Conservation (phyloP, 345 rosid genomes). For the Eucalyptus sp. region DNA sequence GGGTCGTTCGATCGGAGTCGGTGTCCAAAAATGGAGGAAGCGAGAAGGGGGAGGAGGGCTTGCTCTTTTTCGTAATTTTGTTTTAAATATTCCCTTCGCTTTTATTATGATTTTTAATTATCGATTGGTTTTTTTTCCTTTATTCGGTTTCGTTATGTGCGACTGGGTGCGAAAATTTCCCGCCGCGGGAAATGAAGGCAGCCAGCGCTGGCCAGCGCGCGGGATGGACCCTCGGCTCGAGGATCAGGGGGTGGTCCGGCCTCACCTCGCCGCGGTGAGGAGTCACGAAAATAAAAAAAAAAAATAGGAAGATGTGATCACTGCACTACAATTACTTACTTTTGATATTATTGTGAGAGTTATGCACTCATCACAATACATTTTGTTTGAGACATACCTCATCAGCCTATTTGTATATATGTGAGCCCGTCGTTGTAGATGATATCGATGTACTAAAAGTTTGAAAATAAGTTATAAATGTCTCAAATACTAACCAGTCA, state of each 20-base stretch:
- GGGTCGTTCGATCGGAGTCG: background rate
- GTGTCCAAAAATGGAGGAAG: background rate
- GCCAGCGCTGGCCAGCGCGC: no score
- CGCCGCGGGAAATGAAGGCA: background rate
- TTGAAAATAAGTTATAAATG: rapidly evolving
- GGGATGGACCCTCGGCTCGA: background rate
- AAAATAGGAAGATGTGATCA: no score
- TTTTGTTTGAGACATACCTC: rapidly evolving
- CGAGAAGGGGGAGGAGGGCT: background rate
- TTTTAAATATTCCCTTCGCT: rapidly evolving
- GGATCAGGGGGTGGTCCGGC: background rate
- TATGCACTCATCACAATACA: no score
- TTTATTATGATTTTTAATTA: background rate
- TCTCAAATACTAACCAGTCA: rapidly evolving
- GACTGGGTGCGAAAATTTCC: background rate
- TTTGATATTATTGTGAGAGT: no score
- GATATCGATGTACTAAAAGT: rapidly evolving
- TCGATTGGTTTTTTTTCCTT: no score
- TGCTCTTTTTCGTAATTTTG: background rate
- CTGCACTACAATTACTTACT: background rate
- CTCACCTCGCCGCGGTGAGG: no score
- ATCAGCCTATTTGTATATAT: rapidly evolving
- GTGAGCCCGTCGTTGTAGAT: rapidly evolving
- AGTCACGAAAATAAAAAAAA: rapidly evolving
- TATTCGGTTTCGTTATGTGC: background rate